phyloP scores from a whole-genome alignment of 805 yeast genomes.

The Schwanniomyces sp. region DNA sequence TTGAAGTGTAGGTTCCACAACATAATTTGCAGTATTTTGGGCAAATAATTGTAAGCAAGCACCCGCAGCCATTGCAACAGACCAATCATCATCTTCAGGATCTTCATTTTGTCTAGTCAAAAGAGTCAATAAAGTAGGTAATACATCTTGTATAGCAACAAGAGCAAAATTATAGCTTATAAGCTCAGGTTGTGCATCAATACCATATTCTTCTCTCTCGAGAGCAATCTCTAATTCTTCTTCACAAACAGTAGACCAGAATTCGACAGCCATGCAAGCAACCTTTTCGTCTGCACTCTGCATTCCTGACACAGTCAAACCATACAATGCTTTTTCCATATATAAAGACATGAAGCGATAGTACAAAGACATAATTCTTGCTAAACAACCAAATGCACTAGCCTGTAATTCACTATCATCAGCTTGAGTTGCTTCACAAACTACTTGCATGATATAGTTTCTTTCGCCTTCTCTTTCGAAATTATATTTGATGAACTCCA shows the following conservation, averaged over 20 bases:
- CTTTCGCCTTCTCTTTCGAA: conserved; percentile 94
- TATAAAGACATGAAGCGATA: conserved; percentile 88
- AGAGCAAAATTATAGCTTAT: conserved; percentile 78
- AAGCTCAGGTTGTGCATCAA: conserved; percentile 43
- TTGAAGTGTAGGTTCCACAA: conserved; percentile 78
- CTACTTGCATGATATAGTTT: conserved; percentile 97
- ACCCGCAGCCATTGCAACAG: conserved; percentile 98
- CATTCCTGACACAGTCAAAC: conserved; percentile 90
- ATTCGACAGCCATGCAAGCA: conserved; percentile 97
- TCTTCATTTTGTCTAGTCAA: conserved; percentile 90
- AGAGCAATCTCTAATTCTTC: conserved; percentile 83
- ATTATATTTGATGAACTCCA: conserved; percentile 84
- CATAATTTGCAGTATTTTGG: conserved; percentile 81
- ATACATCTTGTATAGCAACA: conserved; percentile 78
- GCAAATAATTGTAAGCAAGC: conserved; percentile 95
- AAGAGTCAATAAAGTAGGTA: conserved; percentile 80
- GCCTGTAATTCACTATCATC: conserved; percentile 80
- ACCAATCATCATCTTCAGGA: conserved; percentile 96
- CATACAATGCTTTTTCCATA: conserved; percentile 95
- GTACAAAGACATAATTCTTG: conserved; percentile 86
- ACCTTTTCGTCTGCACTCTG: conserved; percentile 79
- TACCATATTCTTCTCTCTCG: conserved; percentile 62
- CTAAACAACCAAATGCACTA: conserved; percentile 93
- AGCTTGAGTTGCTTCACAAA: conserved; percentile 98
- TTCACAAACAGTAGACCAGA: conserved; percentile 99